Conservation (phyloP, 2,329 filamentous ascomycete species). For the Paraphaeosphaeria sporulosa region DNA sequence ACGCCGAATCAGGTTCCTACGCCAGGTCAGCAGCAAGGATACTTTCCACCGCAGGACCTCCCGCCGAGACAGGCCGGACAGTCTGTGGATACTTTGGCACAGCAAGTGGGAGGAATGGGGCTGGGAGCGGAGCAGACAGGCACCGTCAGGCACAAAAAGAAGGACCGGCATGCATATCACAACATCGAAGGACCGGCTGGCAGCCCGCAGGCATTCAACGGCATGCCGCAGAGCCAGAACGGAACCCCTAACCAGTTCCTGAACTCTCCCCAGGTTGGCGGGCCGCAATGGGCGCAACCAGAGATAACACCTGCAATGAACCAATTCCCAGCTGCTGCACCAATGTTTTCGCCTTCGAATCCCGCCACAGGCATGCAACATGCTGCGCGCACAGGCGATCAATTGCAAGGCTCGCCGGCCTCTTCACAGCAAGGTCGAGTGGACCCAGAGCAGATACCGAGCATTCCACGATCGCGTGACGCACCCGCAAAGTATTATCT, state of each 20-base stretch:
- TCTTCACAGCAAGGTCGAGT: constrained; percentile 76
- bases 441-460: constrained; percentile 91
- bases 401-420: constrained; percentile 49
- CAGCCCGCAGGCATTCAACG: constrained; percentile 74
- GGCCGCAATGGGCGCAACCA: constrained; percentile 51
- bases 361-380: constrained; percentile 47
- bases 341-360: constrained; percentile 57
- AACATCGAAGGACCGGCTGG: constrained; percentile 76
- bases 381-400: constrained; percentile 40
- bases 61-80: constrained; percentile 38
- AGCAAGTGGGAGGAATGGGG: constrained; percentile 39
- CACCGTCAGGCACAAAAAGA: constrained; percentile 75
- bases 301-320: constrained; percentile 57
- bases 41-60: constrained; percentile 51
- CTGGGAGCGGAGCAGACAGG: constrained; percentile 54
- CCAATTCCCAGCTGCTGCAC: constrained; percentile 69
- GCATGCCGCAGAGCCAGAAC: constrained; percentile 66
- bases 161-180: constrained; percentile 93
- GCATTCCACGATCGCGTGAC: constrained; percentile 86
- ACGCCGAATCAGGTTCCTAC: constrained; percentile 36
- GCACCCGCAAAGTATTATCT: constrained; percentile 83
- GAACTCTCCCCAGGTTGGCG: constrained; percentile 48
- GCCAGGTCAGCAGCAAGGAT: constrained; percentile 47
- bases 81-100: constrained; percentile 41
- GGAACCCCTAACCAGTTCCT: constrained; percentile 66